Conservation (phyloP, 73 alveolate species). For the Uronychia binucleata region DNA sequence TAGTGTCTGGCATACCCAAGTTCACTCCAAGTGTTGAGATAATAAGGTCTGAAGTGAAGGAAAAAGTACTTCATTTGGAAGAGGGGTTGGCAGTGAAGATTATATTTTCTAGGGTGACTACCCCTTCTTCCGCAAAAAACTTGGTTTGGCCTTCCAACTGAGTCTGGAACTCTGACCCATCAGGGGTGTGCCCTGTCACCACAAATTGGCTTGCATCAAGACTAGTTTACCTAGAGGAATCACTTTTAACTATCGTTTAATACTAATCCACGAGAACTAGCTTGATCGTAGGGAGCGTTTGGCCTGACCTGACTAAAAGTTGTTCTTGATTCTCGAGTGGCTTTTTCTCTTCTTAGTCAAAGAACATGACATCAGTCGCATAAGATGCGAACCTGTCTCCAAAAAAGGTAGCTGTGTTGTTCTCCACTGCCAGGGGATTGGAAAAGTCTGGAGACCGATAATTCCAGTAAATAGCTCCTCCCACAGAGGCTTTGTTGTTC, state of each 20-base stretch:
- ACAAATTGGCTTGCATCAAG: neutral
- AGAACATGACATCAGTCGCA: neutral
- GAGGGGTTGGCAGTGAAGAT: neutral
- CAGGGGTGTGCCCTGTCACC: neutral
- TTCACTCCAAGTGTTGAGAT: neutral
- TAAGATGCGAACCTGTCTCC: neutral
- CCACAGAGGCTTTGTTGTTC: neutral
- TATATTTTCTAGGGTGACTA: neutral
- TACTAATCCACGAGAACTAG: neutral
- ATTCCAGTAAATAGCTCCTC: neutral
- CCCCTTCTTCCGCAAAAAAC: neutral
- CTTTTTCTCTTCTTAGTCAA: neutral
- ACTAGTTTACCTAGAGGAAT: neutral
- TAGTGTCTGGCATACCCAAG: neutral
- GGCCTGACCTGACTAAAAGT: neutral
- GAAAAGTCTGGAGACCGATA: neutral
- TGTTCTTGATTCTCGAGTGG: neutral
- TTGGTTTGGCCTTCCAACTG: neutral
- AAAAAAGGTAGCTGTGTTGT: neutral
- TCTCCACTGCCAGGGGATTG: neutral
- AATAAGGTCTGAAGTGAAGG: too few relatives aligned
- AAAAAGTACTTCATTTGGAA: neutral
- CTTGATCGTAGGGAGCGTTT: neutral
- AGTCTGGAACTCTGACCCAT: neutral
- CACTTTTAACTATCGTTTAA: neutral